Evolutionary conservation across 2,329 filamentous ascomycete species (phyloP).

Genomic region (Fusarium dlaminii): DNA sequence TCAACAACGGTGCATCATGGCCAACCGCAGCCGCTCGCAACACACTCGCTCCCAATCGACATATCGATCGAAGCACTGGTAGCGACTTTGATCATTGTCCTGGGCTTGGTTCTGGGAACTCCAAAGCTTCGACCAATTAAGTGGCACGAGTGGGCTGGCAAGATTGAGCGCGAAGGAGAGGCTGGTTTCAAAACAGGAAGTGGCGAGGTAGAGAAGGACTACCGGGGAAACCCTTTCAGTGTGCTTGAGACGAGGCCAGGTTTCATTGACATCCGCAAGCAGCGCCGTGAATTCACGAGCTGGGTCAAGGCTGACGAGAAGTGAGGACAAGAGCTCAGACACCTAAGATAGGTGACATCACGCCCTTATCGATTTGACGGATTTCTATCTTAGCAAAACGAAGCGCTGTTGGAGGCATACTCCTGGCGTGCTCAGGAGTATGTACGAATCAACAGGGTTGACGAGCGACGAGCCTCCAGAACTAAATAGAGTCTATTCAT

Average conservation of each 20-base stretch:
- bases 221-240: slow-evolving; percentile 80
- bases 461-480: neutral
- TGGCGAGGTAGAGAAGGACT: slow-evolving; percentile 75
- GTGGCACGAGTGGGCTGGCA: slow-evolving; percentile 83
- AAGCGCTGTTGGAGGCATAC: neutral
- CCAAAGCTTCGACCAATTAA: slow-evolving; percentile 85
- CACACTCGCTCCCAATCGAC: slow-evolving; percentile 76
- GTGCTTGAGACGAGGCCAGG: slow-evolving; percentile 81
- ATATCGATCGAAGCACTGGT: slow-evolving; percentile 87
- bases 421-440: neutral
- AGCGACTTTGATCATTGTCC: slow-evolving; percentile 80
- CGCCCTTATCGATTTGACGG: neutral
- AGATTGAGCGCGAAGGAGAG: slow-evolving; percentile 81
- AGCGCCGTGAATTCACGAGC: slow-evolving; percentile 80
- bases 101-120: slow-evolving; percentile 83
- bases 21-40: slow-evolving; percentile 52
- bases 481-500: neutral
- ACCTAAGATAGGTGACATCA: neutral
- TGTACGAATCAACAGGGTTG: neutral
- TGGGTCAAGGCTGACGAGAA: slow-evolving; percentile 66
- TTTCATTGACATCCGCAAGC: slow-evolving; percentile 87
- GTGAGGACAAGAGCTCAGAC: slow-evolving; percentile 27
- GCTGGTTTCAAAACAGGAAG: slow-evolving; percentile 64
- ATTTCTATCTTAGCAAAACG: neutral
- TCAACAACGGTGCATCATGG: slow-evolving; percentile 60